Conservation (phyloP, 176 grass and related monocot genomes). For the Rhynchospora breviuscula region DNA sequence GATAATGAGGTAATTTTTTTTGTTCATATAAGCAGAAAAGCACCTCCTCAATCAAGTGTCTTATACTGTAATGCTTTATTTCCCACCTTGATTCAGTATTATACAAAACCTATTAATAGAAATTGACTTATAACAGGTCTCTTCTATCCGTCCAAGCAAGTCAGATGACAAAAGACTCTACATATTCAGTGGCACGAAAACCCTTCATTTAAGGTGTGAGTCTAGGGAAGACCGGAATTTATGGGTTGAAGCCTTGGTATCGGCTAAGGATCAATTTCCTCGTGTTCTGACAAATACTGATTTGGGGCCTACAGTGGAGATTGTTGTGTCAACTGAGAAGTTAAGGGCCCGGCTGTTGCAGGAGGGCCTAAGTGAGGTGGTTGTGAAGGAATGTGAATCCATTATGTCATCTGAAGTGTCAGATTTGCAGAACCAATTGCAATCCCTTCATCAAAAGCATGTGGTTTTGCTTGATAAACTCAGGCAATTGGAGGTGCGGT, state of each 20-base stretch:
- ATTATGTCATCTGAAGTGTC: slow-evolving; percentile 81
- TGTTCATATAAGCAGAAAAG: neutral
- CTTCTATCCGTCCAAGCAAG: slow-evolving; percentile 81
- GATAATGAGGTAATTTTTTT: neutral
- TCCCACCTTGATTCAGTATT: neutral
- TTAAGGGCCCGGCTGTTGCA: slow-evolving; percentile 50
- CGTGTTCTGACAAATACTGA: slow-evolving; percentile 47
- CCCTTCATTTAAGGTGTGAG: slow-evolving; percentile 75
- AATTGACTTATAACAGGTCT: slow-evolving; percentile 50
- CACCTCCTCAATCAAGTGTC: neutral
- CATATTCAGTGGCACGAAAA: slow-evolving; percentile 94
- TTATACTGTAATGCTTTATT: neutral
- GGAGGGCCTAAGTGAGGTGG: slow-evolving; percentile 55
- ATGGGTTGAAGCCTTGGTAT: slow-evolving; percentile 67
- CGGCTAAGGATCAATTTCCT: slow-evolving; percentile 64
- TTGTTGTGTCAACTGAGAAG: slow-evolving; percentile 66
- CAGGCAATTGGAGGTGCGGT: slow-evolving; percentile 77
- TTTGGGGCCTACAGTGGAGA: slow-evolving; percentile 38
- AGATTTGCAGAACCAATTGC: slow-evolving; percentile 61
- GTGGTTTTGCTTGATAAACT: slow-evolving; percentile 75
- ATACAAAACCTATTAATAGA: neutral
- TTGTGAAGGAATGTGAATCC: slow-evolving; percentile 75
- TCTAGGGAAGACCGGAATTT: slow-evolving; percentile 64
- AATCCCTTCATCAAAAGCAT: slow-evolving; percentile 66
- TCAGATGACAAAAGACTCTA: slow-evolving; percentile 99